A percentile compares a stretch with the other conserved stretches of the same genome.
phyloP scores from a whole-genome alignment of 1,284 basidiomycete genomes.

The Paramarasmius palmivorus region DNA sequence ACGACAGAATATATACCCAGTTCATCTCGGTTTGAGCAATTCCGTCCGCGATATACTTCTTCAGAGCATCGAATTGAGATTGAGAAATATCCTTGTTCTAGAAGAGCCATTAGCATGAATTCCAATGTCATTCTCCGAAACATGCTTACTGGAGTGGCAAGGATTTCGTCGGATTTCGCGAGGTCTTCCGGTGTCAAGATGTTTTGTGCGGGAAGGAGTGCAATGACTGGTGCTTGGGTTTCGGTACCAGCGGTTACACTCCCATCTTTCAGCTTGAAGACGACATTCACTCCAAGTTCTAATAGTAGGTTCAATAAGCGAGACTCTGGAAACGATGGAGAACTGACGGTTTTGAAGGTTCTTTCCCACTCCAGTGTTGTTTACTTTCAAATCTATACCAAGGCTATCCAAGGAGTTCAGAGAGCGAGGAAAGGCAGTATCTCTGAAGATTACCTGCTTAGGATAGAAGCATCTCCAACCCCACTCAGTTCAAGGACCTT shows the following conservation, averaged over 20 bases:
- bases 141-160: neutral
- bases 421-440: neutral
- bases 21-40: constrained; percentile 9
- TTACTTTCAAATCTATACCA: constrained; percentile 12
- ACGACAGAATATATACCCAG: neutral
- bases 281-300: constrained; percentile 7
- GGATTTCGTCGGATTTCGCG: neutral
- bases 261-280: constrained; percentile 3
- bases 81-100: constrained; percentile 2
- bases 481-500: constrained; percentile 17
- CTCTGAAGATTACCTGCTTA: constrained; percentile 1
- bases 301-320: neutral
- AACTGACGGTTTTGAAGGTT: constrained; percentile 16
- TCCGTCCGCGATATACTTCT: constrained; percentile 3
- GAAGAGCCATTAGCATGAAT: no score
- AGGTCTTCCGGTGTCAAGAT: constrained; percentile 1
- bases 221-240: constrained; percentile 1
- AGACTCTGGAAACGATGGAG: neutral
- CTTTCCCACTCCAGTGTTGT: constrained; percentile 12
- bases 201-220: neutral
- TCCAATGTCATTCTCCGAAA: neutral
- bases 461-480: constrained; percentile 10
- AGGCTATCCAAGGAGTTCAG: constrained; percentile 8
- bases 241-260: neutral
- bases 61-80: constrained; percentile 4